Evolutionary conservation across 805 yeast genomes (phyloP).

Genomic region (Monosporozyma yasuniensis): DNA sequence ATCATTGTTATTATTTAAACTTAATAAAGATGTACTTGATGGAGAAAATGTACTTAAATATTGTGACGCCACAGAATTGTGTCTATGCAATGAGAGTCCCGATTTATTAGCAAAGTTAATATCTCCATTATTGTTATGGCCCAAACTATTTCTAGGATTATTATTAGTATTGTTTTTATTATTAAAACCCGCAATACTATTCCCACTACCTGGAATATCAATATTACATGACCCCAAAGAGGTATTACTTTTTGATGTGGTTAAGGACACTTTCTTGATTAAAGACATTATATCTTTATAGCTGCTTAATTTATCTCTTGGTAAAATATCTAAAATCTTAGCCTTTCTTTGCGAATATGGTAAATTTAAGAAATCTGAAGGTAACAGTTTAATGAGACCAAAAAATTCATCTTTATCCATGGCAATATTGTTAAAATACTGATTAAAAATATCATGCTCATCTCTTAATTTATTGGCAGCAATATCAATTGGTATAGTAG

Average conservation of each 20-base stretch:
- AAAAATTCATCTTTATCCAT: slow-evolving; percentile 22
- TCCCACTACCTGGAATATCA: not conserved
- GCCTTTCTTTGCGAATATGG: slow-evolving; percentile 56
- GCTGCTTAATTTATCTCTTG: slow-evolving; percentile 30
- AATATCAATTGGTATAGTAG: not conserved
- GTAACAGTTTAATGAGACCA: slow-evolving; percentile 32
- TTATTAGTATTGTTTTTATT: not conserved
- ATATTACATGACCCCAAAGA: slow-evolving; percentile 8
- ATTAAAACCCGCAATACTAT: not conserved
- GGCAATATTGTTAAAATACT: not conserved
- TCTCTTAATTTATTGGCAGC: not conserved
- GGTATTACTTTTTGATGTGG: slow-evolving; percentile 19
- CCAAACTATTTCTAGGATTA: not conserved
- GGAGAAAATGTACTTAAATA: slow-evolving; percentile 29
- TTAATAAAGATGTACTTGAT: slow-evolving; percentile 7
- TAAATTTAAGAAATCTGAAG: slow-evolving; percentile 44
- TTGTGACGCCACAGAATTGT: slow-evolving; percentile 29
- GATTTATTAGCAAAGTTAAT: not conserved
- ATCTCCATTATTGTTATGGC: not conserved
- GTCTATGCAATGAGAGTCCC: slow-evolving; percentile 14
- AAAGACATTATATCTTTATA: slow-evolving; percentile 27
- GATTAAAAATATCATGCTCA: not conserved
- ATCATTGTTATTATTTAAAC: not conserved
- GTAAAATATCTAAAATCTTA: slow-evolving; percentile 29
- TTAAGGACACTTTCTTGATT: slow-evolving; percentile 21